Conservation (phyloP, 352 stramenopile species). For the Globisporangium nodosum region DNA sequence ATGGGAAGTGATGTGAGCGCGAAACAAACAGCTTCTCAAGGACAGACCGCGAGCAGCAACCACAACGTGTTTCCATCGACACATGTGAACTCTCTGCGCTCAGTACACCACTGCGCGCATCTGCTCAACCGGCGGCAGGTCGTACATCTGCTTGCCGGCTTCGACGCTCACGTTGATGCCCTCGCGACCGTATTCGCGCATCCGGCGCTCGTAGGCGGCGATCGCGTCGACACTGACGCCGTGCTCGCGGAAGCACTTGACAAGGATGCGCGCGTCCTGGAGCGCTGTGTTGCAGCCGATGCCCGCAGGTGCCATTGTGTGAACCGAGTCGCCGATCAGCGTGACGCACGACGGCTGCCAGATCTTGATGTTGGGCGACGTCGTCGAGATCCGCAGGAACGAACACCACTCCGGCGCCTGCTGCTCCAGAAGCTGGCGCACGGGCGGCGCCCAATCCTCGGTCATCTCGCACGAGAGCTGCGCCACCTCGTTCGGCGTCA, state of each 20-base stretch:
- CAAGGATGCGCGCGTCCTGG: slow-evolving; percentile 38
- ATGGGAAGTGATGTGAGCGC: too few species aligned
- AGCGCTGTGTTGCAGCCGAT: slow-evolving; percentile 52
- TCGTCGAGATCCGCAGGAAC: slow-evolving; percentile 59
- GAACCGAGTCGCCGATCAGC: slow-evolving; percentile 49
- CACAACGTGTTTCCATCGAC: too few species aligned
- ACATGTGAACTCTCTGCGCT: not conserved
- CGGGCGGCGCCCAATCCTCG: slow-evolving; percentile 29
- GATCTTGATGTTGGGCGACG: slow-evolving; percentile 33
- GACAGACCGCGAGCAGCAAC: too few species aligned
- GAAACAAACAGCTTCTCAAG: not conserved
- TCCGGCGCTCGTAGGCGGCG: slow-evolving; percentile 45
- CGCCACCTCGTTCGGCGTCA: slow-evolving; percentile 37
- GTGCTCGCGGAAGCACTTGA: slow-evolving; percentile 29
- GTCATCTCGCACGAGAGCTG: slow-evolving; percentile 44
- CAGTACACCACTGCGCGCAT: slow-evolving; percentile 39
- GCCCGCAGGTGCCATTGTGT: slow-evolving; percentile 54
- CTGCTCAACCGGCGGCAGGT: slow-evolving; percentile 32
- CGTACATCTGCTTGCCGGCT: slow-evolving; percentile 41
- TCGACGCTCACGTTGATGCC: slow-evolving; percentile 37
- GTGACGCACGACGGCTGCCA: slow-evolving; percentile 45
- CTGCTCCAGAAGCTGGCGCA: slow-evolving; percentile 34
- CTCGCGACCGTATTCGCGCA: slow-evolving; percentile 40
- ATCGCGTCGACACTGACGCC: slow-evolving; percentile 46
- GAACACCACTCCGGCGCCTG: slow-evolving; percentile 45